phyloP scores from a whole-genome alignment of 192 early-diverging fungal species.

The Rhizoclosmatium globosum region DNA sequence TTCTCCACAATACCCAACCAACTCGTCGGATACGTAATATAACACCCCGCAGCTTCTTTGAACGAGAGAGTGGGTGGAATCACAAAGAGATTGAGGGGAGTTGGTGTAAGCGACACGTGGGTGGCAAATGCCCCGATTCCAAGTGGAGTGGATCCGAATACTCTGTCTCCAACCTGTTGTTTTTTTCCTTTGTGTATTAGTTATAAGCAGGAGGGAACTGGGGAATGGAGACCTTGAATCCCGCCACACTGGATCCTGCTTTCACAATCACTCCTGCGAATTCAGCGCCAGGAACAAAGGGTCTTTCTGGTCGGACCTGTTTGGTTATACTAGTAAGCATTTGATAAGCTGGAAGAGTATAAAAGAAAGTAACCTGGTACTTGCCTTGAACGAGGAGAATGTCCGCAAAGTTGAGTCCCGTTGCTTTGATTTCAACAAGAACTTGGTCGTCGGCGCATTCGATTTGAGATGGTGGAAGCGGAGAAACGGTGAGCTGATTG shows the following conservation, averaged over 20 bases:
- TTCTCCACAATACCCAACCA: conserved; percentile 79
- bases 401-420: conserved; percentile 34
- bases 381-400: conserved; percentile 27
- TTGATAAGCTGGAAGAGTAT: not conserved
- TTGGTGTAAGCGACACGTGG: conserved; percentile 60
- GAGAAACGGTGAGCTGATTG: not conserved
- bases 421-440: conserved; percentile 1
- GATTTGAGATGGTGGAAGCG: not conserved
- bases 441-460: not conserved
- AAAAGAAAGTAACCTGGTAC: not conserved
- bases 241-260: conserved; percentile 26
- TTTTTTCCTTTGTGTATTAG: not conserved
- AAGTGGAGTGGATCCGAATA: conserved; percentile 76
- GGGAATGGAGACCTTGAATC: conserved; percentile 16
- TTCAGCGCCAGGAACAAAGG: conserved; percentile 47
- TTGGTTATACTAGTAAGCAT: conserved; percentile 32
- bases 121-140: conserved; percentile 73
- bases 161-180: conserved; percentile 72
- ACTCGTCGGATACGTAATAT: conserved; percentile 84
- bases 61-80: conserved; percentile 74
- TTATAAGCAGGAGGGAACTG: not conserved
- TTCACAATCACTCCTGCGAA: conserved; percentile 39
- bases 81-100: conserved; percentile 59
- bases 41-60: conserved; percentile 81
- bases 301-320: conserved; percentile 36